A percentile compares a stretch with the other conserved stretches of the same genome.
phyloP scores from a whole-genome alignment of 768 basidiomycete genomes.

The Kwoniella europaea region DNA sequence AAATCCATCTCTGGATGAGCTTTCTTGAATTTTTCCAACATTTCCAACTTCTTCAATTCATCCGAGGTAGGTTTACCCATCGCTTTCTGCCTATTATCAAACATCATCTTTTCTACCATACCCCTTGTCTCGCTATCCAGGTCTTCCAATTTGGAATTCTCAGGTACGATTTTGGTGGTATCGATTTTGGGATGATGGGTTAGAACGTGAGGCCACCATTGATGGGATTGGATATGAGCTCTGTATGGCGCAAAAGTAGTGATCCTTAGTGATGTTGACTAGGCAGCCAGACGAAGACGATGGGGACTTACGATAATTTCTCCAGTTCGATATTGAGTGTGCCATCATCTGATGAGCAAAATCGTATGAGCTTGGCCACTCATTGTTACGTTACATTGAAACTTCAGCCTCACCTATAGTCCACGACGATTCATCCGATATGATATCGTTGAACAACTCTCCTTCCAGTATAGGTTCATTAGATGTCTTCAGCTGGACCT shows the following conservation, averaged over 20 bases:
- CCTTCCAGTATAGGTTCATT: constrained; percentile 80
- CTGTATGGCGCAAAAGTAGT: neutral
- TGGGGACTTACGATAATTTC: constrained; percentile 50
- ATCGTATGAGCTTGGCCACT: neutral
- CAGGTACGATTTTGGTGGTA: constrained; percentile 91
- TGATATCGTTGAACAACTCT: constrained; percentile 89
- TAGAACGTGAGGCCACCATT: constrained; percentile 98
- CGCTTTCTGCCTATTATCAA: constrained; percentile 74
- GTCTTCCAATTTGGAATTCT: constrained; percentile 93
- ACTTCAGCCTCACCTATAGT: constrained; percentile 70
- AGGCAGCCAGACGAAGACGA: no score
- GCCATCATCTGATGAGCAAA: constrained; percentile 41
- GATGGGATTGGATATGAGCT: constrained; percentile 67
- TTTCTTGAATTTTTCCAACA: constrained; percentile 84
- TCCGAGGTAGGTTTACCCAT: constrained; percentile 95
- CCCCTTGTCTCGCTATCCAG: constrained; percentile 95
- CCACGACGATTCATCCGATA: constrained; percentile 97
- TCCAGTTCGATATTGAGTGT: constrained; percentile 55
- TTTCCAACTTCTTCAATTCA: constrained; percentile 91
- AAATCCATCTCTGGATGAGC: constrained; percentile 94
- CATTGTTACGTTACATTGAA: neutral
- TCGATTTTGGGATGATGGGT: constrained; percentile 96
- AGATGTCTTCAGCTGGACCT: constrained; percentile 71
- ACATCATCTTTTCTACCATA: constrained; percentile 99
- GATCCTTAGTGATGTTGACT: no score